A percentile compares a stretch with the other conserved stretches of the same genome.
phyloP scores from a whole-genome alignment of 1,139 yeast species.

The Sugiyamaella xylanicola region DNA sequence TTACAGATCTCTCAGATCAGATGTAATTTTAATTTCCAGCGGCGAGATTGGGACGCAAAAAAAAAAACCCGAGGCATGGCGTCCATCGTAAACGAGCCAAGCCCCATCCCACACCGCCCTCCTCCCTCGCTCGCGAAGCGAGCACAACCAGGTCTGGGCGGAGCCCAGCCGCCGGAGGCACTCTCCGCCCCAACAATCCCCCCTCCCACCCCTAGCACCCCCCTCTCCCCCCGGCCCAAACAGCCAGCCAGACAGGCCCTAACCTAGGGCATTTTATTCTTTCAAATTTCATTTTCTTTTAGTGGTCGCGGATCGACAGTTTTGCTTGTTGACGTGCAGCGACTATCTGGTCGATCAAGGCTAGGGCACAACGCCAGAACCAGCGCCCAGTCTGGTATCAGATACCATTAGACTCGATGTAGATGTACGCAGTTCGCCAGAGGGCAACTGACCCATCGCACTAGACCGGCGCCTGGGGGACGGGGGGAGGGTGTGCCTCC shows the following conservation, averaged over 20 bases:
- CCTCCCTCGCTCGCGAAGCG: neutral
- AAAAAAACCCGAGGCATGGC: no score
- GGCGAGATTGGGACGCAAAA: no score
- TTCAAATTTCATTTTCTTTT: neutral
- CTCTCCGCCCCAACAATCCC: neutral
- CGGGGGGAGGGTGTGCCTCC: neutral
- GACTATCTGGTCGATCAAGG: neutral
- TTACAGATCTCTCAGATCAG: neutral
- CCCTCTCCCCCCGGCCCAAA: neutral
- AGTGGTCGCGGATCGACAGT: neutral
- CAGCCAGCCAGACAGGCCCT: no score
- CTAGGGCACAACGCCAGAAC: neutral
- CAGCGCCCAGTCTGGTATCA: neutral
- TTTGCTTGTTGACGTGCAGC: neutral
- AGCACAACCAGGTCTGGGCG: conserved; percentile 3
- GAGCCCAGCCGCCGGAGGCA: neutral
- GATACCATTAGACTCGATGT: neutral
- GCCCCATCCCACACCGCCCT: no score
- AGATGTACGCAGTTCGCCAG: neutral
- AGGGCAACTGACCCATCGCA: no score
- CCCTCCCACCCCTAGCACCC: neutral
- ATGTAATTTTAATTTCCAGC: neutral
- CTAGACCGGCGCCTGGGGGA: no score
- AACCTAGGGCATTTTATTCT: neutral
- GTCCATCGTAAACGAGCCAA: no score